Evolutionary conservation across 441 rosid species (phyloP), one percentile per base, ranked within the genome.

Genomic region (Syzygium syzygioides): DNA sequence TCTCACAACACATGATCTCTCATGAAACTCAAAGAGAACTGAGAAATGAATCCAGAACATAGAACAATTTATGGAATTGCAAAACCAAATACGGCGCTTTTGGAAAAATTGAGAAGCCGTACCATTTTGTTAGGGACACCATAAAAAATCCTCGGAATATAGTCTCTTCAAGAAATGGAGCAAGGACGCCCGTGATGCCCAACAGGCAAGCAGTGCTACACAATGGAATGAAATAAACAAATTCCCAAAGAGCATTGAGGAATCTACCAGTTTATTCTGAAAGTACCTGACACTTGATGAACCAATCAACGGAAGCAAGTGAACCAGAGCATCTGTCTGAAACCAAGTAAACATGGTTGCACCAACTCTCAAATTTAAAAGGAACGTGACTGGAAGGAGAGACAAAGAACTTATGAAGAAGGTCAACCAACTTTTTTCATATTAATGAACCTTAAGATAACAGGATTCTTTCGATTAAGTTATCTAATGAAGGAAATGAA

Each of bases 81-180:
- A 3, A 10, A 55, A 55, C 86, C 86, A 85, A 85, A 60, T 87
- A 85, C 41, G 56, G 79, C 34, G 48, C 55, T 85, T 53, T 48
- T 54, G 56, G 66, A 87, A 79, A 86, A 87, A 85, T 32, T 85
- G 50, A 85, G 19, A 15, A 88, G 30, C 41, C 84, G 52, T 93
- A 96, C 99, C 99, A 98, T 92, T 96, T 96, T 88, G 99, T 96
- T 85, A 98, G 92, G 79, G 98, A 94, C 86, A 94, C 95, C 99
- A 98, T 94, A 80, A 96, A 94, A 93, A 98, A 98, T 56, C 99
- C 99, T 86, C 99, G 98, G 91, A 98, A 98, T 25, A 98, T 92
- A 13, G 96, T 96, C 93, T 98, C 99, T 92, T 98, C 99, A 45
- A 96, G 96, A 89, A 98, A 85, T 66, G 98, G 99, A 88, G 99